phyloP scores from a whole-genome alignment of 768 basidiomycete genomes.

The Mycena metata region DNA sequence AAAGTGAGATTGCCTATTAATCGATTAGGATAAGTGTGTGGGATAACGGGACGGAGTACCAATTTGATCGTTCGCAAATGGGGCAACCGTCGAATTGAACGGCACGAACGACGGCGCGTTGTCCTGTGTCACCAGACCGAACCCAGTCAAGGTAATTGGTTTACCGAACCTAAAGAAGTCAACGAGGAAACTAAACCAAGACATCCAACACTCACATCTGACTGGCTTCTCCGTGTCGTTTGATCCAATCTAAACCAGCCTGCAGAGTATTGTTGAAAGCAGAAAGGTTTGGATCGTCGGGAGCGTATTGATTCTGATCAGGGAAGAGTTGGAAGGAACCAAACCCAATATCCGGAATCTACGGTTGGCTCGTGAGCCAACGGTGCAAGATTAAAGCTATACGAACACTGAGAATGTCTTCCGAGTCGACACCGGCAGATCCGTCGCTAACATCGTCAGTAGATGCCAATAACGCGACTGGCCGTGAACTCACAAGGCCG shows the following conservation, averaged over 20 bases:
- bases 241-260: slow-evolving; percentile 69
- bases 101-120: slow-evolving; percentile 70
- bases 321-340: slow-evolving; percentile 76
- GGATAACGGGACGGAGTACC: slow-evolving; percentile 7
- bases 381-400: neutral
- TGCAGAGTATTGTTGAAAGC: slow-evolving; percentile 67
- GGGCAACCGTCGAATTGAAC: slow-evolving; percentile 63
- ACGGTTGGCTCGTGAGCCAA: neutral
- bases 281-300: slow-evolving; percentile 62
- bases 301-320: slow-evolving; percentile 70
- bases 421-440: slow-evolving; percentile 74
- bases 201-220: slow-evolving; percentile 52
- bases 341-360: slow-evolving; percentile 69
- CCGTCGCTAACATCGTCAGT: slow-evolving; percentile 57
- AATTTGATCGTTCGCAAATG: slow-evolving; percentile 38
- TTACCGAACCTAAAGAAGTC: slow-evolving; percentile 64
- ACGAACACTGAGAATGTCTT: slow-evolving; percentile 64
- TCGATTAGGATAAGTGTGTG: neutral
- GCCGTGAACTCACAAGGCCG: slow-evolving; percentile 51
- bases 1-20: slow-evolving; percentile 28
- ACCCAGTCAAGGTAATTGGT: slow-evolving; percentile 65
- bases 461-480: neutral
- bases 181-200: slow-evolving; percentile 7
- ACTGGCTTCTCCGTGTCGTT: slow-evolving; percentile 58
- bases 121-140: slow-evolving; percentile 73